Evolutionary conservation across 495 filamentous ascomycete species (phyloP), one percentile per base, ranked within the genome.

Genomic region (Aspergillus panamensis): DNA sequence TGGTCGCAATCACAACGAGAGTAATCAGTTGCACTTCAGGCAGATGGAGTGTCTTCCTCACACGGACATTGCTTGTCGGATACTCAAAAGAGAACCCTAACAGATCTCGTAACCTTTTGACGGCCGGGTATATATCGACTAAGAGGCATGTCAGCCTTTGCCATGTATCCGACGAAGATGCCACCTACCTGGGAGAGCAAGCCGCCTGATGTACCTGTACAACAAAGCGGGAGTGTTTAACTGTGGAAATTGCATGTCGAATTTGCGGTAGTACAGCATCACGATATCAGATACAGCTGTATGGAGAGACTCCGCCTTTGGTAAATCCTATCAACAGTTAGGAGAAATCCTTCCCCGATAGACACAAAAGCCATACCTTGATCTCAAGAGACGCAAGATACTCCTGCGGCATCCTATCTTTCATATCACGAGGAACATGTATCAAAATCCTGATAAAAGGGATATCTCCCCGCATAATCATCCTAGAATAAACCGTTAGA

Each of bases 21-120:
- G 83, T 77, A 48, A 90, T 77, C 0, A 97, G 67, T 42, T 87
- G 79, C 3, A 87, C 72, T 65, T 97, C 94, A 0, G 94, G 94
- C n/a, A 71, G 80, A 59, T 65, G 71, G 62, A 71, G 79, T 59
- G 31, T 69, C 54, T 62, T 63, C 40, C 60, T 65, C 59, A 62
- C 61, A 8, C 66, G 59, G 17, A 66, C 62, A 51, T 57, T 62
- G 21, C 56, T 53, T 50, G 61, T 68, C 12, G 83, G 80, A 58
- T 83, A 90, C 5, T 72, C 63, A 55, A 87, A 90, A 3, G 76
- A 68, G 42, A 83, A 73, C 0, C 74, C 72, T 0, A 93, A 65
- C 5, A 89, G 61, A 2, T 67, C 62, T 8, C 82, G 80, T 12
- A 96, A 73, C 19, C 77, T 78, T 45, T 80, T 83, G 9, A 81